A percentile compares a stretch with the other conserved stretches of the same genome.
These are phyloP conservation scores for Eutypella sp. DNA, from an alignment of 2,329 filamentous ascomycete species.

Conservation along the genomic window DNA sequence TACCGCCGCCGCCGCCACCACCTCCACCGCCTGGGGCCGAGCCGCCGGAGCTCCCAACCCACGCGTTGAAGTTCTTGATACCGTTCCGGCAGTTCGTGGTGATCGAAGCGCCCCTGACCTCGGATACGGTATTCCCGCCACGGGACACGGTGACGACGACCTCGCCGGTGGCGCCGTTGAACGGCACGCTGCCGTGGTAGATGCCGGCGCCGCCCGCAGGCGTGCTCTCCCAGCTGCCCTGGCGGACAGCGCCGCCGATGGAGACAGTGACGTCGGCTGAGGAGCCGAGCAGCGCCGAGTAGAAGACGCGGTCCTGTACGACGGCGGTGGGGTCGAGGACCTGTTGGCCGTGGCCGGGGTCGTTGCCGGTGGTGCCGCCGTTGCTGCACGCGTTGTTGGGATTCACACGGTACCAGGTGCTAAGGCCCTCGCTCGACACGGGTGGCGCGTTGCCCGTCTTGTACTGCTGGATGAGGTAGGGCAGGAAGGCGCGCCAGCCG, in stretches of 20 bases:
- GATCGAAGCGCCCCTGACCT: constrained; percentile 20
- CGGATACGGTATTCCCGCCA: constrained; percentile 13
- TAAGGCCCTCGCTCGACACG: constrained; percentile 24
- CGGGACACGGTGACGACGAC: constrained; percentile 23
- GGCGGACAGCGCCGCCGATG: constrained; percentile 24
- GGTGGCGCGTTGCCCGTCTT: constrained; percentile 35
- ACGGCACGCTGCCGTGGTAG: constrained; percentile 27
- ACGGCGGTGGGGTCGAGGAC: constrained; percentile 14
- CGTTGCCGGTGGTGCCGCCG: constrained; percentile 29
- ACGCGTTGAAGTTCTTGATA: constrained; percentile 33
- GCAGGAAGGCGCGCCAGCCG: constrained; percentile 42
- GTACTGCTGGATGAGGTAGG: constrained; percentile 45
- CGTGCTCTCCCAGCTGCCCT: constrained; percentile 21
- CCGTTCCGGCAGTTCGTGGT: constrained; percentile 17
- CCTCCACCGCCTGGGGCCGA: neutral
- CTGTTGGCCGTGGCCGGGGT: constrained; percentile 19
- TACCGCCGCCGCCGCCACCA: neutral
- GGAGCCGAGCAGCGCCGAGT: constrained; percentile 1
- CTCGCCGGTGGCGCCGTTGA: constrained; percentile 17
- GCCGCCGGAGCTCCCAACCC: constrained; percentile 23
- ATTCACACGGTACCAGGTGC: constrained; percentile 30
- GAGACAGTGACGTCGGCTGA: constrained; percentile 27
- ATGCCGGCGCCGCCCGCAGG: constrained; percentile 26
- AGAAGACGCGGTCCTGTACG: constrained; percentile 15
- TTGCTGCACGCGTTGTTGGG: constrained; percentile 18